Percentiles rank a stretch among this genome's conserved stretches.
Conservation (phyloP, 345 rosid genomes). For the Lumnitzera racemosa region DNA sequence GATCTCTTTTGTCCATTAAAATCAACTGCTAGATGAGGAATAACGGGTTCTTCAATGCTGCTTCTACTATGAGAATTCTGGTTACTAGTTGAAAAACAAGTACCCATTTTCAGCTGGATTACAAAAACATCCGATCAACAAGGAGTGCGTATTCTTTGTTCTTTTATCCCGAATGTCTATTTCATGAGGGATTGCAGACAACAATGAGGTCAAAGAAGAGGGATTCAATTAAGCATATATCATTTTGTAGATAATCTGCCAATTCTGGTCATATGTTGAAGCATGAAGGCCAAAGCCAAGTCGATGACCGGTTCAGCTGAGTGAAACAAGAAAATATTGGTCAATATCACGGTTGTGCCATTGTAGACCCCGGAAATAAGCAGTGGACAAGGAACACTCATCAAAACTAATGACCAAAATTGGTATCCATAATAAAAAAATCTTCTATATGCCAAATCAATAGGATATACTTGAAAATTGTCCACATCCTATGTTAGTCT, state of each 20-base stretch:
- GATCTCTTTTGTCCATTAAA: too few species aligned
- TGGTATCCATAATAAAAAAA: too few species aligned
- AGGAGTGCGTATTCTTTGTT: background rate
- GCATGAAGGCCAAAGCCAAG: constrained; percentile 8
- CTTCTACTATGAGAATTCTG: constrained; percentile 52
- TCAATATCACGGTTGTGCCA: constrained; percentile 33
- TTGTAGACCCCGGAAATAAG: constrained; percentile 1
- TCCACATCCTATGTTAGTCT: too few species aligned
- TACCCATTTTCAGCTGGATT: constrained; percentile 60
- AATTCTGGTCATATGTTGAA: constrained; percentile 1
- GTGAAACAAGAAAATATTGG: constrained; percentile 27
- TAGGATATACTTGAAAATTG: too few species aligned
- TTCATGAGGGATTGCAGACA: too few species aligned
- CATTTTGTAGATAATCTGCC: too few species aligned
- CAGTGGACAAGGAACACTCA: constrained; percentile 10
- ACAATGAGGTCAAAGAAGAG: too few species aligned
- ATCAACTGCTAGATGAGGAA: constrained; percentile 16
- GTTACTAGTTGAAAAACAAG: constrained; percentile 73
- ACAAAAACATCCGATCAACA: constrained; percentile 20
- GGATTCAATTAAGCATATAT: too few species aligned
- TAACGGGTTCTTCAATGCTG: constrained; percentile 49
- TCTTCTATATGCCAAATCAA: too few species aligned
- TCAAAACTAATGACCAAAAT: constrained; percentile 15
- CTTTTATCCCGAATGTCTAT: too few species aligned
- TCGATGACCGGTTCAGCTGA: constrained; percentile 37